Evolutionary conservation across 2,329 filamentous ascomycete genomes (phyloP).

Genomic region (Dactylonectria estremocensis): DNA sequence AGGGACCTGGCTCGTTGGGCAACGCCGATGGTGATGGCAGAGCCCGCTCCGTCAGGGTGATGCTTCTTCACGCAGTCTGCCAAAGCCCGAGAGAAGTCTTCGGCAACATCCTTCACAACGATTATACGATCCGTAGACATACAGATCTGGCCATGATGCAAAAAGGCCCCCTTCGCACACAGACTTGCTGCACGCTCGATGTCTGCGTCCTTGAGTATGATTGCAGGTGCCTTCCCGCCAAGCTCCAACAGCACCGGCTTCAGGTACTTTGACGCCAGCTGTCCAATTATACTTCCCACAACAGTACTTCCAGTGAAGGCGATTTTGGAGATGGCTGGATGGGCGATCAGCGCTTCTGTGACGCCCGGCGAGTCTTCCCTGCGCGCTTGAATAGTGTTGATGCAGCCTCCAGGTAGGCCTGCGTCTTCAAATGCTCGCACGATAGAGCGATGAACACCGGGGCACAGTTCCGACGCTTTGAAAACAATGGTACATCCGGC

Average conservation of each 20-base stretch:
- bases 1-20: background rate
- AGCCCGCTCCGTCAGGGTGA: background rate
- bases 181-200: constrained; percentile 14
- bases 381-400: constrained; percentile 9
- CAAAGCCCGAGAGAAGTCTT: constrained; percentile 4
- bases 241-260: constrained; percentile 31
- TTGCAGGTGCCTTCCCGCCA: constrained; percentile 25
- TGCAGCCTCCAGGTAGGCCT: constrained; percentile 18
- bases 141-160: constrained; percentile 27
- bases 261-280: constrained; percentile 16
- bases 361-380: constrained; percentile 2
- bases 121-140: constrained; percentile 25
- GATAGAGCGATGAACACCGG: constrained; percentile 5
- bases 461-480: constrained; percentile 31
- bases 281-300: constrained; percentile 19
- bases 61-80: background rate
- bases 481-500: constrained; percentile 31
- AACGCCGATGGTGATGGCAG: background rate
- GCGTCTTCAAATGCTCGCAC: constrained; percentile 13
- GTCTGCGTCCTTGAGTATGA: constrained; percentile 27
- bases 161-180: constrained; percentile 2
- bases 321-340: constrained; percentile 27
- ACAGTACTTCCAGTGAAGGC: constrained; percentile 30
- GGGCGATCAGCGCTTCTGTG: constrained; percentile 22
- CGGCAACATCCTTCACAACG: constrained; percentile 13